Evolutionary conservation across 495 filamentous ascomycete species (phyloP), one percentile per base, ranked within the genome.

Genomic region (Xylaria cubensis): DNA sequence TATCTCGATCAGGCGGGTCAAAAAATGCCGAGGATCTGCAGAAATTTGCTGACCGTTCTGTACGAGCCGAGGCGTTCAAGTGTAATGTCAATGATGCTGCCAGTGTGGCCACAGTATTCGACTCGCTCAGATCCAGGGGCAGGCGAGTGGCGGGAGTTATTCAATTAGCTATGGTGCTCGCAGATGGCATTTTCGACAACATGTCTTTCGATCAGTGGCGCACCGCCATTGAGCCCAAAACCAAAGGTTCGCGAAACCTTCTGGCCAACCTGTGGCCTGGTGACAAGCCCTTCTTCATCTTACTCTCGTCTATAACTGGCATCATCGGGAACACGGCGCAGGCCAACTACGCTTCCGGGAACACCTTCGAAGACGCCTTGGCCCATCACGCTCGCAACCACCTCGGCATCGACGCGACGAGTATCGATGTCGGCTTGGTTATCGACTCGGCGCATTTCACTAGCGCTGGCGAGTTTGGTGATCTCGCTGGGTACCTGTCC

Each of bases 301-400:
- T 89, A 81, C 77, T 88, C 1, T 87, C 74, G 2, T 90, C 88
- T 6, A 72, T 86, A 0, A 77, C 83, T 3, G 86, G 82, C 21
- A 74, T 85, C 1, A 73, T 88, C 29, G 89, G 89, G 0, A 84
- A 79, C 56, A 72, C 78, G 9, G 82, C 83, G 0, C 89, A 91
- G 75, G 79, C 84, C 42, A 87, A 87, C 36, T 91, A 91, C 74
- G 80, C 86, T 8, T 86, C 88, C 0, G 86, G 83, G 7, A 88
- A 88, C 70, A 81, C 84, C 12, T 90, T 84, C 74, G 75, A 86
- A 19, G 87, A 86, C 65, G 78, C 82, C 0, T 74, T 86, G 34
- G 79, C 78, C 1, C 80, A 79, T 41, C 71, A 82, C 70, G 77
- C 82, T 4, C 71, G 73, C 61, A 56, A 32, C 13, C 41, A 62